Base-by-base conservation (phyloP, 495 filamentous ascomycete species). In the Chlorociboria aeruginascens region DNA sequence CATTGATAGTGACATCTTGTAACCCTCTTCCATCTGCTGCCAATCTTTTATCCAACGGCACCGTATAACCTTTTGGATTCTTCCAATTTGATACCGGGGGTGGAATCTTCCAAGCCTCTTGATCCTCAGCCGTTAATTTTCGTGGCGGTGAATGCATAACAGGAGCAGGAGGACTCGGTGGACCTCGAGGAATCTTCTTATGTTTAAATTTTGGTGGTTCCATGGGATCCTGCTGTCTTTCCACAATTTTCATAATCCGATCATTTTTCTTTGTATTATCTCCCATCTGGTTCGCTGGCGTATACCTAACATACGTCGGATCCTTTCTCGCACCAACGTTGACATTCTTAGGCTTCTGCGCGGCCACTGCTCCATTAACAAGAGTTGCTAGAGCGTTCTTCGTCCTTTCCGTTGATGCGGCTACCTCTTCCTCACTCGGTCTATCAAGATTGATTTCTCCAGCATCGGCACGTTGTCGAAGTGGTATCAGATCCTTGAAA, bases 71-170 rank as follows among this genome's bases (percentile, higher is more conserved):
- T 67, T 95, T 96, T 0, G 90, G 86, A 58, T 99, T 99, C 76
- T 99, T 99, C 92, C 92, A 99, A 62, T 96, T 95, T 12, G 86
- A 93, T 2, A 99, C 83, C 0, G 93, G 83, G 0, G 92, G 90
- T 0, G 92, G 89, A 32, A 98, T 94, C 51, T 81, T 86, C 92
- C 92, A 98, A 11, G 83, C 85, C 64, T 96, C 92, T 66, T 97
- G 93, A 56, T 99, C 92, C 62, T 90, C 90, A 9, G 92, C 92
- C 0, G 93, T 97, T 20, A 98, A 74, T 63, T 97, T 97, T 50
- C 92, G 71, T 2, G 92, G 89, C 14, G 92, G 92, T 3, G 87
- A 95, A 57, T 95, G 93, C 79, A 99, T 86, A 36, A 99, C 76
- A 4, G 92, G 93, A 40, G 92, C 85, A 0, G 92, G 92, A 2